Evolutionary conservation across 1,284 basidiomycete genomes (phyloP).

Genomic region (Laetiporus sulphureus): DNA sequence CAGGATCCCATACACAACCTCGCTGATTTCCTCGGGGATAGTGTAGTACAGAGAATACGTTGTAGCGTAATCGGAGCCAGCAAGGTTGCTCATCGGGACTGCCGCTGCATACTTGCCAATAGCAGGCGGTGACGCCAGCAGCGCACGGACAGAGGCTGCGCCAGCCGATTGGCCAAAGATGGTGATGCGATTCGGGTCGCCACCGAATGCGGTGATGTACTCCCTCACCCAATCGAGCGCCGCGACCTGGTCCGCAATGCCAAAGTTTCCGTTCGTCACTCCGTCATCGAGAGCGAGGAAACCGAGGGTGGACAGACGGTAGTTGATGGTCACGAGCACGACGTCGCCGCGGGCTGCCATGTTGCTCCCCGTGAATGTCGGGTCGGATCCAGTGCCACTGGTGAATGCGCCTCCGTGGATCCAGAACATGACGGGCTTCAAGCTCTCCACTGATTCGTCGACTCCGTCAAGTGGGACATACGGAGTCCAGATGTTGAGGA

Average conservation of each 20-base stretch:
- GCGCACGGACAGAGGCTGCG: slow-evolving; percentile 32
- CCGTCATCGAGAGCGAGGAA: slow-evolving; percentile 33
- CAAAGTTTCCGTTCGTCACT: slow-evolving; percentile 35
- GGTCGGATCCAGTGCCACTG: slow-evolving; percentile 25
- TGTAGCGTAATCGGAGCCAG: slow-evolving; percentile 37
- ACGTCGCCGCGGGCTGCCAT: slow-evolving; percentile 38
- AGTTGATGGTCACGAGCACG: slow-evolving; percentile 42
- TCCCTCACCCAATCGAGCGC: slow-evolving; percentile 31
- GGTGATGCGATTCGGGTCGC: slow-evolving; percentile 31
- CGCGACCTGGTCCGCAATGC: slow-evolving; percentile 32
- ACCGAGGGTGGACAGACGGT: slow-evolving; percentile 37
- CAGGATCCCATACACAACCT: slow-evolving; percentile 29
- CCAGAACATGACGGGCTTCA: slow-evolving; percentile 38
- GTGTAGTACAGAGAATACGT: slow-evolving; percentile 35
- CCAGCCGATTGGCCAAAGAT: slow-evolving; percentile 36
- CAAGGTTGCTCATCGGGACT: slow-evolving; percentile 42
- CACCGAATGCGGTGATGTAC: slow-evolving; percentile 31
- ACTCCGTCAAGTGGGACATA: slow-evolving; percentile 22
- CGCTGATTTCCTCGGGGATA: slow-evolving; percentile 25
- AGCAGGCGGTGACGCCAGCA: slow-evolving; percentile 35
- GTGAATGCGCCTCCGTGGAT: slow-evolving; percentile 43
- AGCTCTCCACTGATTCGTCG: slow-evolving; percentile 12
- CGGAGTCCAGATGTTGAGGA: slow-evolving; percentile 39
- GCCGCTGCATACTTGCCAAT: slow-evolving; percentile 40
- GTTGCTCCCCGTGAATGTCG: slow-evolving; percentile 25